A percentile compares a stretch with the other conserved stretches of the same genome.
Evolutionary conservation across 768 basidiomycete species (phyloP).

Genomic region (Gymnopilus junonius): DNA sequence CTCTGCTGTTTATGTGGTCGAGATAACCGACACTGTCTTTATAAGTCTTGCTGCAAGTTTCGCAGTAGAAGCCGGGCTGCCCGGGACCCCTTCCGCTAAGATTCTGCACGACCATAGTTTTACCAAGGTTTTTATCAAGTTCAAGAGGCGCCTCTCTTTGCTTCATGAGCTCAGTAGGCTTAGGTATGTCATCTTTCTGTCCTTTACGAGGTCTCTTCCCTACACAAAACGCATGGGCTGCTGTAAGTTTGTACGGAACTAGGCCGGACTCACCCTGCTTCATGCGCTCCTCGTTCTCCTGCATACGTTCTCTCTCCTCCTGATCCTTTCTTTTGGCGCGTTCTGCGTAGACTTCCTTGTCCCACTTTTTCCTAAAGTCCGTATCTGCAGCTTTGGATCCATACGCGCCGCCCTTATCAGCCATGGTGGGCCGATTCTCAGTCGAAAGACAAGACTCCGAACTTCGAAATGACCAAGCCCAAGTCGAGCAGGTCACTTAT

Average conservation of each 20-base stretch:
- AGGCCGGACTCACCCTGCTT: conserved; percentile 66
- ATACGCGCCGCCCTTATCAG: conserved; percentile 45
- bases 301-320: conserved; percentile 82
- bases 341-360: conserved; percentile 90
- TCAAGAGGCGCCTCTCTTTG: conserved; percentile 84
- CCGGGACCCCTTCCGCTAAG: conserved; percentile 83
- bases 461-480: too few relatives aligned
- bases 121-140: conserved; percentile 92
- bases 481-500: too few relatives aligned
- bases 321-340: conserved; percentile 80
- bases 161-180: conserved; percentile 93
- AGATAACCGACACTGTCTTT: conserved; percentile 95
- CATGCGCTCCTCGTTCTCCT: conserved; percentile 83
- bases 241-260: neutral
- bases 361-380: conserved; percentile 90
- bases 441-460: too few relatives aligned
- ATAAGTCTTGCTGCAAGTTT: conserved; percentile 87
- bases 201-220: conserved; percentile 83
- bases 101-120: conserved; percentile 93
- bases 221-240: conserved; percentile 28
- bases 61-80: conserved; percentile 94
- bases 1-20: conserved; percentile 94
- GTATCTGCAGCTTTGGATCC: conserved; percentile 60
- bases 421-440: conserved; percentile 31
- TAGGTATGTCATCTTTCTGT: conserved; percentile 83